Conservation (phyloP, 2,329 filamentous ascomycete species). For the Lasiodiplodia theobromae region DNA sequence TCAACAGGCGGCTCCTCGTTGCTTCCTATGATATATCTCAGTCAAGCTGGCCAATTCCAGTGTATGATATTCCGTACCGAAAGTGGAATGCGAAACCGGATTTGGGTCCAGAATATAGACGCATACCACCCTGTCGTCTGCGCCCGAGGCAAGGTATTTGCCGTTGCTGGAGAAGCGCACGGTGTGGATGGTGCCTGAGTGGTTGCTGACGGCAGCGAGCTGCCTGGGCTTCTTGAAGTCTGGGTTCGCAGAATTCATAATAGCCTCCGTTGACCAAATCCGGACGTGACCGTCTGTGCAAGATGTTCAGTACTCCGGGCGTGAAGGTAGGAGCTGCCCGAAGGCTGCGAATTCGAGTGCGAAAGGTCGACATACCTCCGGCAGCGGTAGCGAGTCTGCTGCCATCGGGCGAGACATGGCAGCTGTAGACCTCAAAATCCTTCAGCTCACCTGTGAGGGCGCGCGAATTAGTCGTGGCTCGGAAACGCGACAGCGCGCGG, state of each 20-base stretch:
- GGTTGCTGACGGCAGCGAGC: slow-evolving; percentile 97
- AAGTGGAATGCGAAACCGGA: slow-evolving; percentile 76
- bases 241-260: slow-evolving; percentile 78
- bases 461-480: slow-evolving; percentile 30
- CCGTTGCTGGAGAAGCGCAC: slow-evolving; percentile 96
- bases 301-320: slow-evolving; percentile 37
- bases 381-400: slow-evolving; percentile 90
- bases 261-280: slow-evolving; percentile 96
- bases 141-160: slow-evolving; percentile 93
- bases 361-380: slow-evolving; percentile 68
- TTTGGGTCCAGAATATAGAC: slow-evolving; percentile 91
- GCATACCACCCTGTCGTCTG: slow-evolving; percentile 98
- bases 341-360: background rate
- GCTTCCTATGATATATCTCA: slow-evolving; percentile 60
- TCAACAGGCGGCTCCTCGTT: slow-evolving; percentile 93
- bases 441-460: slow-evolving; percentile 82
- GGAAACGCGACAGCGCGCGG: slow-evolving; percentile 33
- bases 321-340: slow-evolving; percentile 22
- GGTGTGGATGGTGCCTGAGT: slow-evolving; percentile 95
- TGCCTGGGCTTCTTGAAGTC: slow-evolving; percentile 82
- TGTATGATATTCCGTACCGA: slow-evolving; percentile 65
- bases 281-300: slow-evolving; percentile 87
- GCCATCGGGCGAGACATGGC: slow-evolving; percentile 94
- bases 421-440: slow-evolving; percentile 98
- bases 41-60: slow-evolving; percentile 16